Conservation (phyloP, 2,329 filamentous ascomycete species). For the Chrysoporthe austroafricana region DNA sequence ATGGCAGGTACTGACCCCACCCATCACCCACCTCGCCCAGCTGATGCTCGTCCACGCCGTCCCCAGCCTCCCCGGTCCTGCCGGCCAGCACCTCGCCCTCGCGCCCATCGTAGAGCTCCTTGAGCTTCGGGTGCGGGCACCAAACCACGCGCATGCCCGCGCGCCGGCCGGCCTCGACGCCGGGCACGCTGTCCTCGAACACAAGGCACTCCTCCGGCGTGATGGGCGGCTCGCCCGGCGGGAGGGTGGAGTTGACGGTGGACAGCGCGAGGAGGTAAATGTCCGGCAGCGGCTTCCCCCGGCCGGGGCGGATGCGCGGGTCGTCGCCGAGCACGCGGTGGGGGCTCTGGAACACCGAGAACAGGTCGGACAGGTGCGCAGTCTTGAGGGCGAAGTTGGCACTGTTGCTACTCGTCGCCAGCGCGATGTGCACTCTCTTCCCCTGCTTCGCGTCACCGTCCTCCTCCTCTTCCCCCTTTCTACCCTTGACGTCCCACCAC, state of each 20-base stretch:
- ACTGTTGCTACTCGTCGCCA: slow-evolving; percentile 79
- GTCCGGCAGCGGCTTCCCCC: slow-evolving; percentile 94
- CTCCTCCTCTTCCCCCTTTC: slow-evolving; percentile 26
- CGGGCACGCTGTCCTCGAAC: slow-evolving; percentile 93
- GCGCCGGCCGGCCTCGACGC: slow-evolving; percentile 85
- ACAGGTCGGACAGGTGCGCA: slow-evolving; percentile 59
- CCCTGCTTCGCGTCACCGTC: slow-evolving; percentile 33
- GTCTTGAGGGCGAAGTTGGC: slow-evolving; percentile 81
- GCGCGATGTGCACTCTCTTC: slow-evolving; percentile 72
- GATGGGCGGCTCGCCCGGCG: slow-evolving; percentile 66
- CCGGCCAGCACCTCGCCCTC: slow-evolving; percentile 86
- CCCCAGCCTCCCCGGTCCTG: slow-evolving; percentile 69
- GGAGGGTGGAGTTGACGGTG: slow-evolving; percentile 78
- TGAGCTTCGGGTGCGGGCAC: slow-evolving; percentile 82
- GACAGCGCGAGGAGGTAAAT: slow-evolving; percentile 88
- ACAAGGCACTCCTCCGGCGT: slow-evolving; percentile 87
- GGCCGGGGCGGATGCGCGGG: slow-evolving; percentile 70
- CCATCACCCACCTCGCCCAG: slow-evolving; percentile 62
- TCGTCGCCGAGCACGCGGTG: slow-evolving; percentile 87
- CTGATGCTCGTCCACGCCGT: slow-evolving; percentile 55
- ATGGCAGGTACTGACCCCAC: slow-evolving; percentile 60
- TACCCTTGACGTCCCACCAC: slow-evolving; percentile 49
- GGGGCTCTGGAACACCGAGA: slow-evolving; percentile 68
- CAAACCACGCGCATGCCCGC: slow-evolving; percentile 95
- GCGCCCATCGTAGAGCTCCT: slow-evolving; percentile 74